Evolutionary conservation across 495 filamentous ascomycete species (phyloP).

Genomic region (Neurospora sp.): DNA sequence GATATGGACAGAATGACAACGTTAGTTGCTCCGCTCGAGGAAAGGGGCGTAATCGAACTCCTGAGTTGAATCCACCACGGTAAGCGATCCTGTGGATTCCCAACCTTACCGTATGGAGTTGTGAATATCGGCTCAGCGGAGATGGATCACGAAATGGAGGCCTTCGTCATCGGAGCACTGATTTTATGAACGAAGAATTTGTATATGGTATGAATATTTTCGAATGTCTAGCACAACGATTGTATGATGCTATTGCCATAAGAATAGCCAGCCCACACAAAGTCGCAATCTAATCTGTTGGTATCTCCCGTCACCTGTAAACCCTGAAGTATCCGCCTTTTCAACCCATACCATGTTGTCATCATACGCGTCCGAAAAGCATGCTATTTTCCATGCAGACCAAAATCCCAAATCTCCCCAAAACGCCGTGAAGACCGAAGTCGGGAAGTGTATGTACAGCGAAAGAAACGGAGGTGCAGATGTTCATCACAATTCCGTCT

Average conservation of each 20-base stretch:
- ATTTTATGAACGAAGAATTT: not conserved
- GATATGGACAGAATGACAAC: not conserved
- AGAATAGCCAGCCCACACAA: not conserved
- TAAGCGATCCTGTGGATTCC: not conserved
- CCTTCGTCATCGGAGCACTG: not conserved
- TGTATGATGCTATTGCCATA: not conserved
- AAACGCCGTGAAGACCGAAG: not conserved
- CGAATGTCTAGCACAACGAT: not conserved
- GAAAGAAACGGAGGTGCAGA: not conserved
- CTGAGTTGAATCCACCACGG: not conserved
- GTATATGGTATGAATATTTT: not conserved
- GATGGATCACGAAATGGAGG: not conserved
- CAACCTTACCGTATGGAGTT: not conserved
- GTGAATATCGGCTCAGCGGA: not conserved
- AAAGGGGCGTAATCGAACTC: not conserved
- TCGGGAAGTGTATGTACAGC: not conserved
- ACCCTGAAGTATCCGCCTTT: not conserved
- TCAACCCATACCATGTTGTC: not conserved
- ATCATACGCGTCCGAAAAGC: not conserved
- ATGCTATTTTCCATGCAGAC: not conserved
- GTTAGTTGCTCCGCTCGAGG: not conserved
- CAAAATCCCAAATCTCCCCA: not conserved
- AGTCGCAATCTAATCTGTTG: not conserved
- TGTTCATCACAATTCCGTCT: not conserved
- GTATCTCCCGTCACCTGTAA: not conserved